Base-by-base conservation (phyloP, 1,284 basidiomycete species). In the Naganishia liquefaciens region DNA sequence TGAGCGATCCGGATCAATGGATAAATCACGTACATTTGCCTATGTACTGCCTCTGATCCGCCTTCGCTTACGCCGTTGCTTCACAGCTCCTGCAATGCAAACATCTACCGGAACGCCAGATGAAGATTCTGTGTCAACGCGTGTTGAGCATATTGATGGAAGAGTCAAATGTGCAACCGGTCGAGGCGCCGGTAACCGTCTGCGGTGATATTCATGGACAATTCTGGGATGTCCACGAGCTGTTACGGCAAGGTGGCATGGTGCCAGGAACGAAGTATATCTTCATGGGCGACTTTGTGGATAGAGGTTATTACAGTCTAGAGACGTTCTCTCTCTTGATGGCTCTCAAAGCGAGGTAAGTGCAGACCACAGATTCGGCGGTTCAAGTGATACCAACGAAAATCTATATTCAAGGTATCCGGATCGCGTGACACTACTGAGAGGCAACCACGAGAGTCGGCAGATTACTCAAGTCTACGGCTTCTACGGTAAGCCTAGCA, bases 261-360 rank as follows among this genome's bases (percentile, higher is more conserved):
- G 85, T 90, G 0, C 91, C 91, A 3, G 88, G 87, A 67, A 97
- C 92, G 68, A 92, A 90, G 73, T 98, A 98, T 78, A 91, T 98
- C 68, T 97, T 98, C 77, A 98, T 98, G 94, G 94, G 94, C 61
- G 94, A 98, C 79, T 98, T 98, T 79, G 94, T 98, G 42, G 95
- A 98, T 80, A 84, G 94, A 68, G 95, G 95, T 13, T 93, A 96
- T 77, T 97, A 97, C 76, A 93, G 89, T 74, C 80, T 98, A n/a
- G 94, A 98, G 80, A 98, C 94, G 0, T 88, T 98, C 10, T 94
- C 93, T 13, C 79, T 97, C 64, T 77, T 98, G 47, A 80, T 98
- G 65, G 91, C 89, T 0, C 82, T 95, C 68, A 98, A 98, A 79
- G 94, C 93, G 51, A 85, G 91, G 91, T 90, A 54, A 71, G 73